Base-by-base conservation (phyloP, 2,329 filamentous ascomycete genomes). In the Fusarium sp. region DNA sequence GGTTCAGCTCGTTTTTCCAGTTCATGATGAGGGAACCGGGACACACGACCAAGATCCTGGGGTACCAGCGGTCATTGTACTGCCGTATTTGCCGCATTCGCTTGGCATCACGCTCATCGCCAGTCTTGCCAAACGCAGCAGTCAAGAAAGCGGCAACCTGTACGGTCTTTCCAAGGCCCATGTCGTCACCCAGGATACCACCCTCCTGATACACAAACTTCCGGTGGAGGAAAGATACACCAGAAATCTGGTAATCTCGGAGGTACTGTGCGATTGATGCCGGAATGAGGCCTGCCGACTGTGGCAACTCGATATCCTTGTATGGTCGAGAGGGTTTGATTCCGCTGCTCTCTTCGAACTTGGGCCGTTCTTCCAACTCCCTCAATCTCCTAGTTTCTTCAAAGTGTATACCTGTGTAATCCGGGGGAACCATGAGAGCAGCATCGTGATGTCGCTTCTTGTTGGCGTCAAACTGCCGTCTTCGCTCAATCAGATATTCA, bases 121-220 rank as follows among this genome's bases (percentile, higher is more conserved):
- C 96, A 1, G 93, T 97, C 84, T 99, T 99, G 9, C 96, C 96
- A 80, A 98, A 99, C 0, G 95, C 95, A 1, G 92, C 94, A 0
- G 94, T 94, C 24, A 99, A 85, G 74, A 99, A 98, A 0, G 95
- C 93, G 66, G 95, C 96, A 29, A 99, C 94, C 82, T 99, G 96
- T 3, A 99, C 94, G 0, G 96, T 99, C 83, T 99, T 99, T 1
- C 96, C 96, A 35, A 99, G 83, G 22, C 96, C 96, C 96, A 99
- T 99, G 79, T 99, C 96, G 79, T 99, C 96, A 4, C 96, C 95
- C 0, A 99, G 87, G 24, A 99, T 93, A 2, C 93, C 94, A 1
- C 96, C 96, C 76, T 92, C 93, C 79, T 99, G 96, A 74, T 94
- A 96, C 5, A 98, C 93, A 79, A 98, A 98, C 24, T 94, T 89